A percentile compares a stretch with the other conserved stretches of the same genome.
These are phyloP conservation scores for Salicornia ramosissima DNA, from an alignment of 148 eudicot species.

Conservation along the genomic window DNA sequence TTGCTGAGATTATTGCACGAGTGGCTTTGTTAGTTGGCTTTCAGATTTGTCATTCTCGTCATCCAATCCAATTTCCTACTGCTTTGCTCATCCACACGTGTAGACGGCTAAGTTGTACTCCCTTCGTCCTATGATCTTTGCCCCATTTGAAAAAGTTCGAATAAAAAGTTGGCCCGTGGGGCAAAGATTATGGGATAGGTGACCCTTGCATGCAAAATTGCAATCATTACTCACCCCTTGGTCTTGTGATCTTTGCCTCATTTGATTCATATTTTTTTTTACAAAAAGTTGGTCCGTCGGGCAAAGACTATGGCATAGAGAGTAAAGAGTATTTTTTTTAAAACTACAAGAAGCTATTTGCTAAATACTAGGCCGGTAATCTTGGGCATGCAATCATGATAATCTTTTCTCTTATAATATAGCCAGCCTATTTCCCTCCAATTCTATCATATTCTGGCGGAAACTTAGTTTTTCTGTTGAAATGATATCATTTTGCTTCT, in stretches of 20 bases:
- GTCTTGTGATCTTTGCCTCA: no score
- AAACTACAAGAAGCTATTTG: neutral
- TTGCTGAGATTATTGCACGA: constrained; percentile 18
- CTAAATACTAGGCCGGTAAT: constrained; percentile 12
- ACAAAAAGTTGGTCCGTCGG: no score
- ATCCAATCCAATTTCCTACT: neutral
- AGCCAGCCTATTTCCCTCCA: neutral
- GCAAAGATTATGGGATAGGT: no score
- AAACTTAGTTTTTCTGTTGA: neutral
- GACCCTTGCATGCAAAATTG: no score
- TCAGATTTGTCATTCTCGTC: constrained; percentile 4
- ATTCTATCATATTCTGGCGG: neutral
- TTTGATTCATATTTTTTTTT: no score
- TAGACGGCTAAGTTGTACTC: no score
- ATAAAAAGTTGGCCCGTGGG: no score
- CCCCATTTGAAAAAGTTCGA: no score
- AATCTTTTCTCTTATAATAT: neutral
- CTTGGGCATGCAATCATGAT: neutral
- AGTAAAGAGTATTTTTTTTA: neutral
- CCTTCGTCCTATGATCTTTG: no score
- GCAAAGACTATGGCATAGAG: no score
- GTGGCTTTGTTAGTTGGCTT: constrained; percentile 14
- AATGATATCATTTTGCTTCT: neutral
- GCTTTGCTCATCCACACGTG: constrained; percentile 13
- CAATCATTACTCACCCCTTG: no score